Evolutionary conservation across 352 stramenopile species (phyloP).

Genomic region (Plasmopara muralis): DNA sequence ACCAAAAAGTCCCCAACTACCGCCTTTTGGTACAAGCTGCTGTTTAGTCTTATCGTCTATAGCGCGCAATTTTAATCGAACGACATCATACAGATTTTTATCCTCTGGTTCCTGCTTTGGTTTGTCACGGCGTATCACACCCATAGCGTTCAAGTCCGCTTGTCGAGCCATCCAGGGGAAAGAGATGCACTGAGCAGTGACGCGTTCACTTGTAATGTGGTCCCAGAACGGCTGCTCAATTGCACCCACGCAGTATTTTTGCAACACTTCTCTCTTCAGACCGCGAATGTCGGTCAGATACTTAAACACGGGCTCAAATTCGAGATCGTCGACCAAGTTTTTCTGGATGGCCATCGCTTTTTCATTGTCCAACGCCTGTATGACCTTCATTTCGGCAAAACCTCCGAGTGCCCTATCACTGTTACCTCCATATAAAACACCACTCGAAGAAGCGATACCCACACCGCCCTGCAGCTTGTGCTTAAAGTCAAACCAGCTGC

Average conservation of each 20-base stretch:
- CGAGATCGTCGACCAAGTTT: conserved; percentile 62
- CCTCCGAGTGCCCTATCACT: conserved; percentile 7
- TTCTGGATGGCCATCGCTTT: conserved; percentile 83
- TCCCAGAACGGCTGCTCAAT: conserved; percentile 84
- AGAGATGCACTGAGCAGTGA: conserved; percentile 83
- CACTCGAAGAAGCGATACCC: conserved; percentile 32
- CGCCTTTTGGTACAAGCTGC: conserved; percentile 85
- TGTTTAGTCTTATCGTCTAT: conserved; percentile 85
- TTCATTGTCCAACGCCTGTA: conserved; percentile 72
- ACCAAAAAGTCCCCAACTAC: conserved; percentile 98
- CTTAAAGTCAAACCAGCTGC: conserved; percentile 89
- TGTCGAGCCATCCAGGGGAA: conserved; percentile 94
- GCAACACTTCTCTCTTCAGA: conserved; percentile 60
- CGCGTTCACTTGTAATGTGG: conserved; percentile 36
- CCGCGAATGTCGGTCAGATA: conserved; percentile 72
- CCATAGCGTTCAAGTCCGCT: conserved; percentile 81
- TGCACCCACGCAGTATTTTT: conserved; percentile 86
- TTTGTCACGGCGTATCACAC: conserved; percentile 45
- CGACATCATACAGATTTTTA: conserved; percentile 74
- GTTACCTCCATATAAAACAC: conserved; percentile 30
- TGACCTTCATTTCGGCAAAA: conserved; percentile 44
- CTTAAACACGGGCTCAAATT: conserved; percentile 51
- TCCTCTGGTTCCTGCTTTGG: conserved; percentile 24
- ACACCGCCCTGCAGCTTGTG: conserved; percentile 65
- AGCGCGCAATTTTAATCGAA: conserved; percentile 80